Evolutionary conservation across 257 asterid species (phyloP).

Genomic region (Rehmannia glutinosa): DNA sequence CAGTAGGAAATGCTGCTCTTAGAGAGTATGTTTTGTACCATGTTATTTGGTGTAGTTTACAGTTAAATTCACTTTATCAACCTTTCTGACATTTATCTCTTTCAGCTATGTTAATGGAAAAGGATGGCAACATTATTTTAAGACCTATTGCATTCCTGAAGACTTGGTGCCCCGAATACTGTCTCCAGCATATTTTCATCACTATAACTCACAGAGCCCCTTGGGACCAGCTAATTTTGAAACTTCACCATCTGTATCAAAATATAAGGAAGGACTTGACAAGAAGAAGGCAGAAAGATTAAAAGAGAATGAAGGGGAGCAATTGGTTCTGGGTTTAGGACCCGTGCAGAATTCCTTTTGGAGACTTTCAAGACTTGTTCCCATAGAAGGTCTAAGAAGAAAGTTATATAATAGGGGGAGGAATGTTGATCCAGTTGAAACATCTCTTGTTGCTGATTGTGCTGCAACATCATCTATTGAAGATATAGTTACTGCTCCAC

Average conservation of each 20-base stretch:
- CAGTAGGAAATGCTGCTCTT: conserved; percentile 97
- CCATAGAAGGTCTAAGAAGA: conserved; percentile 77
- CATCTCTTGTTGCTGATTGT: conserved; percentile 47
- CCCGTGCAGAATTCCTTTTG: conserved; percentile 94
- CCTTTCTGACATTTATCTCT: conserved; percentile 15
- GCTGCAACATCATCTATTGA: conserved; percentile 54
- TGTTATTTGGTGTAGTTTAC: conserved; percentile 9
- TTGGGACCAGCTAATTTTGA: conserved; percentile 36
- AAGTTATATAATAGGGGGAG: conserved; percentile 55
- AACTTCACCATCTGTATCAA: conserved; percentile 40
- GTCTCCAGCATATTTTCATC: conserved; percentile 99
- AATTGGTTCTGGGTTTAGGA: conserved; percentile 93
- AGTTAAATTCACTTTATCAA: conserved; percentile 5
- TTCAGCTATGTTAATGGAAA: conserved; percentile 84
- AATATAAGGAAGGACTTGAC: conserved; percentile 39
- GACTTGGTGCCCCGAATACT: conserved; percentile 97
- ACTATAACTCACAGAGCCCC: conserved; percentile 58
- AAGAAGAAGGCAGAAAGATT: conserved; percentile 50
- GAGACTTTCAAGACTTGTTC: conserved; percentile 97
- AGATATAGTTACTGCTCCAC: conserved; percentile 60
- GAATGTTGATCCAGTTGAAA: conserved; percentile 43
- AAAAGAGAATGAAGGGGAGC: conserved; percentile 76
- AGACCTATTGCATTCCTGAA: conserved; percentile 97
- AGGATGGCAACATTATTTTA: conserved; percentile 89
- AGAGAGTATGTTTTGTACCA: conserved; percentile 61